A percentile compares a stretch with the other conserved stretches of the same genome.
phyloP scores from a whole-genome alignment of 106 monocot genomes.

The Acorus gramineus region DNA sequence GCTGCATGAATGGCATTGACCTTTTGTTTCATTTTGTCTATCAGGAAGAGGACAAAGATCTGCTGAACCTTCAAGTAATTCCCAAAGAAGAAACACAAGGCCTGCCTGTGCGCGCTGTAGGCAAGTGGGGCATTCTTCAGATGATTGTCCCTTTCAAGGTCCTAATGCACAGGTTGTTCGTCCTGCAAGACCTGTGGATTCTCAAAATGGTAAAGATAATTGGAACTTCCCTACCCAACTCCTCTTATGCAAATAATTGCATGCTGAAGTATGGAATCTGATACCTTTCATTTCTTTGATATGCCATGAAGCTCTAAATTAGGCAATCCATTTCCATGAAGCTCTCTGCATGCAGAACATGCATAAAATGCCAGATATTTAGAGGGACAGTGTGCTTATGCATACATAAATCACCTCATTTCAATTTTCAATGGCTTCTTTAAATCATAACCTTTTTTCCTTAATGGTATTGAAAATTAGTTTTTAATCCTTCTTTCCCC shows the following conservation, averaged over 20 bases:
- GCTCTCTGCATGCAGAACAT: no score
- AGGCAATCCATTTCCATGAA: no score
- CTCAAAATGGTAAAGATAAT: slow-evolving; percentile 20
- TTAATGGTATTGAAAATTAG: no score
- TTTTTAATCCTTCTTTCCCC: not conserved
- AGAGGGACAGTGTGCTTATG: no score
- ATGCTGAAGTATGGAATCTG: not conserved
- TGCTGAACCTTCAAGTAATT: slow-evolving; percentile 25
- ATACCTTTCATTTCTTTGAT: no score
- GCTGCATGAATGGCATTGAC: no score
- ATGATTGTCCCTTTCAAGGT: slow-evolving; percentile 31
- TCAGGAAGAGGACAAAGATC: slow-evolving; percentile 51
- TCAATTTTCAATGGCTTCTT: no score
- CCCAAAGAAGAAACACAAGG: slow-evolving; percentile 24
- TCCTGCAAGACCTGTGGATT: slow-evolving; percentile 15
- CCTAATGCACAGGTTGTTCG: slow-evolving; percentile 23
- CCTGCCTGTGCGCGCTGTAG: slow-evolving; percentile 30
- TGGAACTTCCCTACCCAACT: not conserved
- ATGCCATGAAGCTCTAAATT: no score
- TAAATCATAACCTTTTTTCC: no score
- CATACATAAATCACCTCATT: no score
- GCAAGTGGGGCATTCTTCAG: slow-evolving; percentile 45
- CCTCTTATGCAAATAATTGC: not conserved
- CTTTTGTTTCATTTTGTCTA: not conserved
- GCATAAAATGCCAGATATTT: no score